Base-by-base conservation (phyloP, 805 yeast genomes). In the Lipomyces oligophaga region DNA sequence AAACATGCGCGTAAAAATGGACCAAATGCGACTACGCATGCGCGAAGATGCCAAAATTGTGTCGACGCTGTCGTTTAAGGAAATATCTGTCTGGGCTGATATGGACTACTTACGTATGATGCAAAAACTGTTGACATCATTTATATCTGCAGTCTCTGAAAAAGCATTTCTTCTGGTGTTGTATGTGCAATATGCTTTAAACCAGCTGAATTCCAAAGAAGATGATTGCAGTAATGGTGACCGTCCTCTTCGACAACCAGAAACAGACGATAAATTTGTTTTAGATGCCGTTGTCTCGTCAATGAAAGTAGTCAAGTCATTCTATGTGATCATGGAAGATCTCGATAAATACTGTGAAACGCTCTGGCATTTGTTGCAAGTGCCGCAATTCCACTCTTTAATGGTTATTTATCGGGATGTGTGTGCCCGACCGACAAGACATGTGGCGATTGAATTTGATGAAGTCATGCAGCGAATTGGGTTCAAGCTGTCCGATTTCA, bases 401-500 rank as follows among this genome's bases (percentile, higher is more conserved):
- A 24, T 33, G 5, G 19, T 40, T 4, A 32, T 33, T 4, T 22
- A 32, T 13, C 31, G 32, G 18, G 43, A 40, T 32, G 32, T 40
- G 4, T 32, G 43, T 20, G 18, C 33, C 8, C 31, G 33, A 24
- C 43, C 43, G 5, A 22, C 16, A 10, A 36, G 43, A 11, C 31
- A 24, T 18, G 18, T 40, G 5, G 16, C 25, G 37, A 22, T 40
- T 16, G 25, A 40, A 22, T 25, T 25, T 8, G 21, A 34, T 20
- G 34, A 33, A 6, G 20, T 32, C 13, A n/a, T 40, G 30, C 37
- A 31, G 24, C 25, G 37, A 7, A 40, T 40, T 19, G 43, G 43
- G 18, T 40, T 40, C 15, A 25, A 36, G 4, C 31, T 25, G 19
- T 36, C 32, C 8, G 43, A 40, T 40, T n/a, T 40, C n/a, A 27